Evolutionary conservation across 2,329 filamentous ascomycete species (phyloP), one percentile per base, ranked within the genome.

Genomic region (Fusarium subtropicale): DNA sequence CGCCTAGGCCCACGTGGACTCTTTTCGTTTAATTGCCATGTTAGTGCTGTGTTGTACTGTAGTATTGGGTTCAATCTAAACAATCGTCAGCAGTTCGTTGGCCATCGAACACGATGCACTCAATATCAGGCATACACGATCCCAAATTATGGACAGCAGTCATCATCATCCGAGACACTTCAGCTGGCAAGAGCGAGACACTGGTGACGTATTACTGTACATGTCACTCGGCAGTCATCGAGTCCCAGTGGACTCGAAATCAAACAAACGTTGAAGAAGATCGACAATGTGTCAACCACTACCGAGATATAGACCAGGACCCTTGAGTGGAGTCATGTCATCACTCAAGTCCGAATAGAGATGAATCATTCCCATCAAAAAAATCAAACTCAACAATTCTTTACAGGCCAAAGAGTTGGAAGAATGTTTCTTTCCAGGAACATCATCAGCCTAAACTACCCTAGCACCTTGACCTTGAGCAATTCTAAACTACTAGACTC

Each of bases 1-100:
- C 22, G 39, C 51, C 59, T 46, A 54, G 52, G 54, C 42, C 59
- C 65, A 68, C 65, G 64, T 68, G 59, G 59, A 47, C 64, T 28
- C 18, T 33, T 52, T 63, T 50, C 26, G 20, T 15, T 15, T 38
- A 36, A 33, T 36, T 51, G 15, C 18, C 15, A 28, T 51, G 28
- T 24, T 28, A 26, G 6, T 51, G 47, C 18, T n/a, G 33, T 30
- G 26, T 24, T 51, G 47, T 51, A 34, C 26, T 28, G 63, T 24
- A 44, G 18, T 36, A 39, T 60, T 66, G 41, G 56, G 50, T 44
- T 28, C 18, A 28, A 18, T 38, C 38, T 11, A n/a, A 46, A 52
- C 51, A 50, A 57, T 48, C 22, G 55, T 54, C 55, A 55, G 18
- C 51, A 20, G 46, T 34, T 36, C 55, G 41, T 34, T 64, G 60